Conservation (phyloP, 2,329 filamentous ascomycete species). For the Dryadomyces quercivorus region DNA sequence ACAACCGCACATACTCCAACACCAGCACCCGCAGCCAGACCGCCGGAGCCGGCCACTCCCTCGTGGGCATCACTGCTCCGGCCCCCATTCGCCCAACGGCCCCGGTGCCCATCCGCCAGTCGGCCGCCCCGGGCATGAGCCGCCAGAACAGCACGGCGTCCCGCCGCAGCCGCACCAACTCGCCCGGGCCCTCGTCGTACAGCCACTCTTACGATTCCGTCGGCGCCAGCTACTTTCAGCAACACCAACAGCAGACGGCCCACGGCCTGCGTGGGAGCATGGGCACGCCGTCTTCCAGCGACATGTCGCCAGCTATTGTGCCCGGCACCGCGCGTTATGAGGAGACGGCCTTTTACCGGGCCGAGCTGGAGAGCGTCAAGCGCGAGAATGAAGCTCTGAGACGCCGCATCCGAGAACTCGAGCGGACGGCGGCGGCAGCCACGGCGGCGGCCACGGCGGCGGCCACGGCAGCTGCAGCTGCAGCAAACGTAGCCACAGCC, state of each 20-base stretch:
- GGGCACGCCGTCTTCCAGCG: slow-evolving; percentile 18
- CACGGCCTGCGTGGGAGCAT: slow-evolving; percentile 2
- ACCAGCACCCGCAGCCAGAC: slow-evolving; percentile 40
- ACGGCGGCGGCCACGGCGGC: neutral
- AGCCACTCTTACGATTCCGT: slow-evolving; percentile 26
- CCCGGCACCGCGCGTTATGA: slow-evolving; percentile 48
- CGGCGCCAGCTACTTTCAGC: slow-evolving; percentile 20
- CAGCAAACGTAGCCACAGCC: neutral
- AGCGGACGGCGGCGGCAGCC: slow-evolving; percentile 26
- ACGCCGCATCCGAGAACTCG: slow-evolving; percentile 48
- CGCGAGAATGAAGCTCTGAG: slow-evolving; percentile 52
- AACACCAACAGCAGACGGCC: slow-evolving; percentile 8
- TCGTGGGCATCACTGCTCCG: slow-evolving; percentile 32
- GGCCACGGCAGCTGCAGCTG: neutral
- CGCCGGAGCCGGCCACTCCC: slow-evolving; percentile 26
- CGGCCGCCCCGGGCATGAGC: slow-evolving; percentile 29
- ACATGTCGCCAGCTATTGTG: slow-evolving; percentile 40
- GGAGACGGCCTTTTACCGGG: slow-evolving; percentile 46
- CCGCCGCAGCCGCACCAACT: slow-evolving; percentile 37
- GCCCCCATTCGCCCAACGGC: slow-evolving; percentile 19
- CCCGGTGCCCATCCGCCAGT: slow-evolving; percentile 22
- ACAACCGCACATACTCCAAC: slow-evolving; percentile 46
- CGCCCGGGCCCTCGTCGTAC: slow-evolving; percentile 29
- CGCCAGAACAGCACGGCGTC: slow-evolving; percentile 45
- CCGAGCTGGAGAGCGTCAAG: slow-evolving; percentile 49